Percentiles rank a stretch among this genome's conserved stretches.
Evolutionary conservation across 1,284 basidiomycete genomes (phyloP).

Genomic region (Stereum hirsutum): DNA sequence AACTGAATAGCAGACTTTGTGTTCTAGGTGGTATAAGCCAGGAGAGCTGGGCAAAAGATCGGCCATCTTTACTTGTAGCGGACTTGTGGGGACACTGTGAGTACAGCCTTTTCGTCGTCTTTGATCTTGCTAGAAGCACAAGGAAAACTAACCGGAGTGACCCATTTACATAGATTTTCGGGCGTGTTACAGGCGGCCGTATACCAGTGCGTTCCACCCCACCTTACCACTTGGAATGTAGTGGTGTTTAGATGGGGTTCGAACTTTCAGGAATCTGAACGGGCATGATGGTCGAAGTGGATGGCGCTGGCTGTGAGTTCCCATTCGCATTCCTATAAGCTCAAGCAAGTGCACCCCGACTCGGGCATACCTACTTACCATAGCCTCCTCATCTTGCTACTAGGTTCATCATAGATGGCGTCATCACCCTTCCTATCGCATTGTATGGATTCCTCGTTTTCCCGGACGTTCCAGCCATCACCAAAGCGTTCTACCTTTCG

Average conservation of each 20-base stretch:
- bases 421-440: constrained; percentile 66
- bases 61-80: constrained; percentile 64
- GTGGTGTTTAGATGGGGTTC: too few relatives aligned
- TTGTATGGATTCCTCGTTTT: constrained; percentile 67
- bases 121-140: too few relatives aligned
- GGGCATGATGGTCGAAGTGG: constrained; percentile 50
- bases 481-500: constrained; percentile 56
- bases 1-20: background rate
- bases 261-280: constrained; percentile 38
- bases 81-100: constrained; percentile 55
- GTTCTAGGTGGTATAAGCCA: constrained; percentile 56
- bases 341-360: too few relatives aligned
- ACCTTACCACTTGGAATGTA: too few relatives aligned
- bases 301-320: constrained; percentile 62
- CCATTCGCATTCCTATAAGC: too few relatives aligned
- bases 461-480: constrained; percentile 61
- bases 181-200: constrained; percentile 63
- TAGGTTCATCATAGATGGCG: constrained; percentile 65
- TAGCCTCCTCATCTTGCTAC: background rate
- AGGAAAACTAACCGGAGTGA: too few relatives aligned
- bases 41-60: constrained; percentile 63
- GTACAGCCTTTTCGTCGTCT: constrained; percentile 10
- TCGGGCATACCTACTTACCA: too few relatives aligned
- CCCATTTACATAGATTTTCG: constrained; percentile 67
- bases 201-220: constrained; percentile 32